Evolutionary conservation across 1,284 basidiomycete species (phyloP), one percentile per base, ranked within the genome.

Genomic region (Thelephora terrestris): DNA sequence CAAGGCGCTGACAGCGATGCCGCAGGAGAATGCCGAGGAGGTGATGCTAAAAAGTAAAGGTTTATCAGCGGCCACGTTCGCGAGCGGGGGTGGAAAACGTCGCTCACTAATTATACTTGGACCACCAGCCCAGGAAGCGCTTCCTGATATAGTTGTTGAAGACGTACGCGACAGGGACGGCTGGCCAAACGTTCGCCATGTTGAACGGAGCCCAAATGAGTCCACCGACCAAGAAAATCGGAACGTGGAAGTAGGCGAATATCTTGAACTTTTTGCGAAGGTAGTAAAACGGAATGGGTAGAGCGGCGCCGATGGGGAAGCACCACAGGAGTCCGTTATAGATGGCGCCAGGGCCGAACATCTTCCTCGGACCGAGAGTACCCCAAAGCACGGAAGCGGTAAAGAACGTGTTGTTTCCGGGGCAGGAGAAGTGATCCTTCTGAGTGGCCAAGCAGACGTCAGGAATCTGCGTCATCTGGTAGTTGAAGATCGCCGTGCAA

Each of bases 1-100:
- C 43, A 85, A 67, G 4, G 73, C 66, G 14, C 71, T 64, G 24
- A 81, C 58, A 1, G 80, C 80, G 10, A 83, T 69, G n/a, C 79
- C 79, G 35, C 78, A 71, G 60, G 76, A 76, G 52, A 81, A 60
- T 3, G 74, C 78, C 7, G 77, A 76, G 14, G 77, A 80, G 43
- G 81, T 64, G 44, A 79, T 75, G 51, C 68, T 69, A 23, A 6
- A 35, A 14, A 17, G 9, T 20, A 17, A 16, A 29, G 34, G 37
- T 39, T 39, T 18, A 39, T 23, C 37, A 39, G 23, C n/a, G n/a
- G n/a, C 9, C 9, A 18, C 9, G 9, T 39, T n/a, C 24, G 23
- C 20, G 69, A 72, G 44, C 1, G 25, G 27, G 27, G 18, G 47
- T 32, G 27, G 40, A 20, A 40, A 29, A 29, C 23, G 35, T 29